Evolutionary conservation across 1,284 basidiomycete species (phyloP), one percentile per base, ranked within the genome.

Genomic region (Leucoagaricus sp.): DNA sequence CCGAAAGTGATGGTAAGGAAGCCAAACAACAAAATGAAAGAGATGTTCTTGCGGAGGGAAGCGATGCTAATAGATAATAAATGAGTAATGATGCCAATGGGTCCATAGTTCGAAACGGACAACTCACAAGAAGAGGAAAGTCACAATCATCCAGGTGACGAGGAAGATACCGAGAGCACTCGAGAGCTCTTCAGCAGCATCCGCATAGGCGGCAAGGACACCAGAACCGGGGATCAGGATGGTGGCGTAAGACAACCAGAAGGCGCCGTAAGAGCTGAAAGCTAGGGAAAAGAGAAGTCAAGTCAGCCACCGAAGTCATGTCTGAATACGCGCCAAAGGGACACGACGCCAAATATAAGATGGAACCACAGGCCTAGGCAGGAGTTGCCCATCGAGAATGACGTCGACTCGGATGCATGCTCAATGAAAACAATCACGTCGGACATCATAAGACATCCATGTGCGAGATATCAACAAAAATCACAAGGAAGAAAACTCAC

Each of bases 211-310:
- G 0, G 74, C 69, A 13, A 69, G 29, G 57, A 95, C 80, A 10
- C 84, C 86, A 5, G 78, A 83, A 21, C 75, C 76, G 33, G 89
- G 90, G 59, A 89, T 77, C 63, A 84, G 71, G 59, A 90, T 82
- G 0, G 80, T 76, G 2, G 81, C 88, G 49, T 84, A 93, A 2
- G 89, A 88, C 73, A 92, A 75, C 91, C 91, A 93, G 78, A 93
- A 94, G 10, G 73, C 74, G 10, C 75, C 75, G 55, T 75, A 77
- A 9, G 70, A 73, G 1, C 67, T 64, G 65, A 75, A 76, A 3
- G 74, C 74, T 75, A 42, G 17, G 36, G 21, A 36, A 23, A 38
- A 41, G 8, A 17, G 23, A 7, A 19, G 3, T 38, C 36, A 6
- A 33, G 26, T 23, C n/a, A 34, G 7, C 7, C 15, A 26, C 12